phyloP scores from a whole-genome alignment of 129 eudicot species.

The Heracleum sosnowskyi region DNA sequence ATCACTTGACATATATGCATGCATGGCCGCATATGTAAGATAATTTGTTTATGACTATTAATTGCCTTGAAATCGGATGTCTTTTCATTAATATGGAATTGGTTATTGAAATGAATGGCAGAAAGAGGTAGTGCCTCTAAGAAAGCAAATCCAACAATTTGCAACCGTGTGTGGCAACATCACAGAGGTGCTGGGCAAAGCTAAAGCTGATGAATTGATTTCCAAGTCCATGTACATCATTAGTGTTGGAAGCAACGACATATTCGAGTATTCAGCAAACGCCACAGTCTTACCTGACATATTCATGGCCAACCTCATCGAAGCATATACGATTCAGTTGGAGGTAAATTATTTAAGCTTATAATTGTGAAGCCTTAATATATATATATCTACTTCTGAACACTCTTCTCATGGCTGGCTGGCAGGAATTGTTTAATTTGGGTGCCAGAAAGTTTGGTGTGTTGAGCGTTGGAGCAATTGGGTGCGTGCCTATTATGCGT shows the following conservation, averaged over 20 bases:
- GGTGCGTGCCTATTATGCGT: slow-evolving; percentile 30
- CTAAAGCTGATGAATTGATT: slow-evolving; percentile 19
- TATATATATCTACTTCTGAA: not conserved
- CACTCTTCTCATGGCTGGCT: not conserved
- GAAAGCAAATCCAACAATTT: slow-evolving; percentile 39
- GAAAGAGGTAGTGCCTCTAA: slow-evolving; percentile 26
- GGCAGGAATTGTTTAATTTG: slow-evolving; percentile 33
- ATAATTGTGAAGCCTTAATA: not conserved
- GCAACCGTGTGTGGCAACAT: slow-evolving; percentile 22
- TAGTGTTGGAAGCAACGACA: slow-evolving; percentile 53
- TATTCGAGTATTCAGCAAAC: slow-evolving; percentile 20
- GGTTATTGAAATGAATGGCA: not conserved
- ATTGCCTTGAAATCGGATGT: not conserved
- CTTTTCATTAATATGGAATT: not conserved
- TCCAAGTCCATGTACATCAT: slow-evolving; percentile 30
- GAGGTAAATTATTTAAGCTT: slow-evolving; percentile 21
- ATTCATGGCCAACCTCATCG: slow-evolving; percentile 18
- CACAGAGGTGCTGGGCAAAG: slow-evolving; percentile 19
- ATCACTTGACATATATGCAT: not conserved
- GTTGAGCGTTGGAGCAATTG: slow-evolving; percentile 35
- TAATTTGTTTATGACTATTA: too few species aligned
- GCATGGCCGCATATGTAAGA: not conserved
- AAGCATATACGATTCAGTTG: slow-evolving; percentile 21
- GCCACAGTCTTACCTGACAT: not conserved
- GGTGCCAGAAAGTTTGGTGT: slow-evolving; percentile 50